Conservation (phyloP, 495 filamentous ascomycete genomes). For the Hypoxylon fuscum region DNA sequence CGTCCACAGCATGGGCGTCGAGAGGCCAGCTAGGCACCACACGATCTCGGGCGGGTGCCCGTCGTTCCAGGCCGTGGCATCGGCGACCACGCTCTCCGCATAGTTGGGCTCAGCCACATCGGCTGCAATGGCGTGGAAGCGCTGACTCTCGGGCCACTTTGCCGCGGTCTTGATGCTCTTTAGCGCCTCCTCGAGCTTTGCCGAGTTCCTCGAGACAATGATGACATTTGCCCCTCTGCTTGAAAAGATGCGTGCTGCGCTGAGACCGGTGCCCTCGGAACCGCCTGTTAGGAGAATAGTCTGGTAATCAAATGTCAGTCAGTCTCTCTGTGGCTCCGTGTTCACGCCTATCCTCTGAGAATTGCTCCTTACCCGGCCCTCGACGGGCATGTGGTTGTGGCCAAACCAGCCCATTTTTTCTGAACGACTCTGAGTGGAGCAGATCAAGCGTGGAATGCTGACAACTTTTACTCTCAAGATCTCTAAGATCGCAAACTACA, state of each 20-base stretch:
- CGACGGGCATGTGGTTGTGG: constrained; percentile 78
- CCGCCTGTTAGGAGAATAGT: constrained; percentile 87
- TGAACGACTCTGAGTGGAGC: neutral
- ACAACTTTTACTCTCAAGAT: neutral
- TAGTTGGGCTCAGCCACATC: constrained; percentile 77
- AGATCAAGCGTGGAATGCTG: neutral
- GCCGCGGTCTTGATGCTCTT: constrained; percentile 71
- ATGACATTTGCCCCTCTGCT: constrained; percentile 84
- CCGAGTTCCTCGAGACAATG: constrained; percentile 76
- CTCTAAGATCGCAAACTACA: neutral
- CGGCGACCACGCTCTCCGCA: constrained; percentile 68
- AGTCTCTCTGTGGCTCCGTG: neutral
- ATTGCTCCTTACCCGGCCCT: constrained; percentile 67
- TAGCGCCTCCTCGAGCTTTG: constrained; percentile 76
- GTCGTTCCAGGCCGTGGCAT: constrained; percentile 82
- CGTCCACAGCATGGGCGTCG: constrained; percentile 74
- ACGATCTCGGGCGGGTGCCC: constrained; percentile 80
- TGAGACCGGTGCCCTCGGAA: constrained; percentile 88
- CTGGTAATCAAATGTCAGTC: constrained; percentile 48
- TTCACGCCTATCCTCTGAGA: neutral
- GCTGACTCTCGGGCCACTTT: constrained; percentile 66
- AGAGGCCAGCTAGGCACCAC: constrained; percentile 85
- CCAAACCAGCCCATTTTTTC: constrained; percentile 48
- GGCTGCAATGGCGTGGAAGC: constrained; percentile 81
- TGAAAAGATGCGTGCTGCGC: constrained; percentile 73